phyloP scores from a whole-genome alignment of 1,284 basidiomycete species.

The Tilletia walkeri region DNA sequence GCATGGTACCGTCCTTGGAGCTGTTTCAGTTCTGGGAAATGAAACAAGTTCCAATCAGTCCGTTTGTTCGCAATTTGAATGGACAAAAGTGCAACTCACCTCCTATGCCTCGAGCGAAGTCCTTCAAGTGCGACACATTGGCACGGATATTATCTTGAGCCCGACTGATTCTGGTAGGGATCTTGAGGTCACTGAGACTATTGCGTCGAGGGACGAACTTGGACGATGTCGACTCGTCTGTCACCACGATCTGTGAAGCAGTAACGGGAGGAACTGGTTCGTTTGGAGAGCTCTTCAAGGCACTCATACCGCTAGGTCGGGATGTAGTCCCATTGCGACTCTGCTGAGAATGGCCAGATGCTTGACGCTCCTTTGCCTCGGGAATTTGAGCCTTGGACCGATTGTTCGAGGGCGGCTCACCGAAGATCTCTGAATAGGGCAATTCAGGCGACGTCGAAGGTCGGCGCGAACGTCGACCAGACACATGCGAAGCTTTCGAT shows the following conservation, averaged over 20 bases:
- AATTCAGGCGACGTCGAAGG: neutral
- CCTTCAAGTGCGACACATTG: constrained; percentile 37
- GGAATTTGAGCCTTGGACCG: too few relatives aligned
- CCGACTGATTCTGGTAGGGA: constrained; percentile 40
- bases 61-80: too few relatives aligned
- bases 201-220: constrained; percentile 27
- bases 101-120: constrained; percentile 42
- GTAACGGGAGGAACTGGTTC: neutral
- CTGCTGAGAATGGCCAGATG: too few relatives aligned
- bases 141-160: constrained; percentile 37
- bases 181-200: constrained; percentile 42
- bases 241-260: neutral
- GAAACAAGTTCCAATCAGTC: neutral
- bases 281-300: too few relatives aligned
- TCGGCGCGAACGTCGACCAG: neutral
- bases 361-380: too few relatives aligned
- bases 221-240: neutral
- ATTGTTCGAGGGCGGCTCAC: neutral
- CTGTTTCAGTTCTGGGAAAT: constrained; percentile 31
- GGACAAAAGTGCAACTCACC: constrained; percentile 17
- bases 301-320: too few relatives aligned
- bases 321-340: too few relatives aligned
- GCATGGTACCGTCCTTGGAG: constrained; percentile 29
- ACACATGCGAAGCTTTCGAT: neutral
- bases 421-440: neutral